Conservation (phyloP, 495 filamentous ascomycete species). For the Penicillium taxi region DNA sequence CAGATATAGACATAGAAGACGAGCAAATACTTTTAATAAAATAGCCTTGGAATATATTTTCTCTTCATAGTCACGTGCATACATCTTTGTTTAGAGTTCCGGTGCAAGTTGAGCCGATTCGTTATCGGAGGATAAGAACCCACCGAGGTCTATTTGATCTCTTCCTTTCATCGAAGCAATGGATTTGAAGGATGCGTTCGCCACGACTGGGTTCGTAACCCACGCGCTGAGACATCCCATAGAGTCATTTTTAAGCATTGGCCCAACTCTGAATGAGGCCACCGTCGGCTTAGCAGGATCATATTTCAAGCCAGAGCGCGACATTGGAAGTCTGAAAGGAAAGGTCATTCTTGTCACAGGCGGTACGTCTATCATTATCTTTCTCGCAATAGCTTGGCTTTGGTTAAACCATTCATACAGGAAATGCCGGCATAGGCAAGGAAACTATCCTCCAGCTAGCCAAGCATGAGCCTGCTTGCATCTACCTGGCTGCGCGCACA, state of each 20-base stretch:
- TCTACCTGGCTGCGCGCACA: constrained; percentile 43
- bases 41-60: too few relatives aligned
- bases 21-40: too few relatives aligned
- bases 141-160: too few relatives aligned
- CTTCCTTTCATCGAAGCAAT: too few relatives aligned
- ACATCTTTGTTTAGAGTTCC: too few relatives aligned
- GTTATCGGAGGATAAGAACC: too few relatives aligned
- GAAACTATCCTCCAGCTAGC: constrained; percentile 46
- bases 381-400: background rate
- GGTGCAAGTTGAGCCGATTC: too few relatives aligned
- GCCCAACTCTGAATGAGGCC: constrained; percentile 33
- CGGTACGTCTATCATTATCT: constrained; percentile 30
- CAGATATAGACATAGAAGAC: too few relatives aligned
- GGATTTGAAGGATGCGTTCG: constrained; percentile 16
- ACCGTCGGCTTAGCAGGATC: constrained; percentile 31
- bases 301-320: constrained; percentile 35
- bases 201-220: constrained; percentile 9
- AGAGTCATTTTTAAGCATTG: constrained; percentile 28
- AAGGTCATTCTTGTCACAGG: constrained; percentile 52
- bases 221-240: constrained; percentile 28
- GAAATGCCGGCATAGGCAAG: constrained; percentile 53
- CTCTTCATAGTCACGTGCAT: too few relatives aligned
- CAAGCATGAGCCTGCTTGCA: constrained; percentile 46
- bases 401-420: constrained; percentile 10
- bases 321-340: constrained; percentile 45